These are phyloP conservation scores for Rhododendron ovatum DNA, from an alignment of 148 eudicot genomes.

Conservation along the genomic window DNA sequence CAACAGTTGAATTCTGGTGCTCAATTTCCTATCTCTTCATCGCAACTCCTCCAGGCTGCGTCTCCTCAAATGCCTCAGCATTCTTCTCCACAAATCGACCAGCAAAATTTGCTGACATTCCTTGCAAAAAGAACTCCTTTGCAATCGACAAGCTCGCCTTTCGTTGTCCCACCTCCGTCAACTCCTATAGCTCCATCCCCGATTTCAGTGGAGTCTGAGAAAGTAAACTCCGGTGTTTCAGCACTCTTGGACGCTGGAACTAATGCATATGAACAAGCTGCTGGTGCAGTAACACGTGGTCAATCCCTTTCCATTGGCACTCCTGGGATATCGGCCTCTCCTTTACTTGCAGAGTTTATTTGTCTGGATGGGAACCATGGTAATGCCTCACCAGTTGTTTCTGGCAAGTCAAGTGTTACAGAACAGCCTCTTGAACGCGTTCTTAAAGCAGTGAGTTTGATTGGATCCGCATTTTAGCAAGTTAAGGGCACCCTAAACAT, in stretches of 20 bases:
- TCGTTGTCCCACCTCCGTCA: conserved; percentile 66
- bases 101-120: conserved; percentile 50
- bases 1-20: conserved; percentile 69
- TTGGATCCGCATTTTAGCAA: neutral
- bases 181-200: conserved; percentile 83
- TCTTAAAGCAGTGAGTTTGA: conserved; percentile 62
- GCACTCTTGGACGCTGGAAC: conserved; percentile 56
- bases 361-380: conserved; percentile 63
- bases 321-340: conserved; percentile 96
- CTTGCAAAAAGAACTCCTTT: conserved; percentile 73
- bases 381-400: conserved; percentile 38
- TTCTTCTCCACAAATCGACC: conserved; percentile 85
- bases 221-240: conserved; percentile 48
- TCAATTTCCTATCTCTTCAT: conserved; percentile 61
- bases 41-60: conserved; percentile 57
- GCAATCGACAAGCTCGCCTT: conserved; percentile 83
- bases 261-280: conserved; percentile 50
- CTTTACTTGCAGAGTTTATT: conserved; percentile 76
- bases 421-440: conserved; percentile 91
- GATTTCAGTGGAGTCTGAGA: conserved; percentile 78
- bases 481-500: too few relatives aligned
- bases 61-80: conserved; percentile 83
- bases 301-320: conserved; percentile 93
- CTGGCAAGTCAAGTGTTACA: conserved; percentile 62
- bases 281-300: conserved; percentile 38